Conservation (phyloP, 2,329 filamentous ascomycete species). For the Fusarium sp. region DNA sequence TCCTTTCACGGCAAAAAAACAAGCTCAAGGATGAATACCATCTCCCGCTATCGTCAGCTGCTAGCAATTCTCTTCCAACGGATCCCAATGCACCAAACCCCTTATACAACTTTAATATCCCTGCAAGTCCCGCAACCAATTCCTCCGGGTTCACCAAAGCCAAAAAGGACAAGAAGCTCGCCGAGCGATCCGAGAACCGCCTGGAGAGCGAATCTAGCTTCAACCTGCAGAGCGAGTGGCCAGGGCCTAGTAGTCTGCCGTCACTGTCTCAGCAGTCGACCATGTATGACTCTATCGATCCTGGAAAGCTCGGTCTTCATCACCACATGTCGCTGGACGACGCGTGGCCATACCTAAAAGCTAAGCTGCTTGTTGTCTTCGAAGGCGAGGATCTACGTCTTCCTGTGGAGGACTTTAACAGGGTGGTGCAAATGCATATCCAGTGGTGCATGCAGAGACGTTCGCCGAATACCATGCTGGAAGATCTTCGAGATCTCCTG, state of each 20-base stretch:
- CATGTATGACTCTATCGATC: slow-evolving; percentile 64
- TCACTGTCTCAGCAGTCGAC: slow-evolving; percentile 55
- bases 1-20: slow-evolving; percentile 80
- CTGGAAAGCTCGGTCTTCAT: slow-evolving; percentile 65
- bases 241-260: slow-evolving; percentile 62
- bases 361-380: slow-evolving; percentile 79
- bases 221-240: slow-evolving; percentile 58
- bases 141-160: slow-evolving; percentile 78
- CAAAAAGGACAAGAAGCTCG: slow-evolving; percentile 85
- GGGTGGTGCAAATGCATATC: slow-evolving; percentile 80
- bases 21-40: slow-evolving; percentile 80
- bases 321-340: slow-evolving; percentile 79
- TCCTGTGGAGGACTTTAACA: slow-evolving; percentile 86
- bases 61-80: slow-evolving; percentile 78
- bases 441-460: slow-evolving; percentile 79
- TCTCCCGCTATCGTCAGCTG: slow-evolving; percentile 76
- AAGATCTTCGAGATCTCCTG: slow-evolving; percentile 79
- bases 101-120: slow-evolving; percentile 80
- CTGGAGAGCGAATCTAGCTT: slow-evolving; percentile 62
- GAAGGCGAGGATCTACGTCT: slow-evolving; percentile 81
- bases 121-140: slow-evolving; percentile 73
- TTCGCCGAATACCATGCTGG: slow-evolving; percentile 74
- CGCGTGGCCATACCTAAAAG: slow-evolving; percentile 83
- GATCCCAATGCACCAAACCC: slow-evolving; percentile 79
- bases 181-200: slow-evolving; percentile 66